Percentiles rank a stretch among this genome's conserved stretches.
phyloP scores from a whole-genome alignment of 169 alveolate genomes.

The Miamiensis avidus region DNA sequence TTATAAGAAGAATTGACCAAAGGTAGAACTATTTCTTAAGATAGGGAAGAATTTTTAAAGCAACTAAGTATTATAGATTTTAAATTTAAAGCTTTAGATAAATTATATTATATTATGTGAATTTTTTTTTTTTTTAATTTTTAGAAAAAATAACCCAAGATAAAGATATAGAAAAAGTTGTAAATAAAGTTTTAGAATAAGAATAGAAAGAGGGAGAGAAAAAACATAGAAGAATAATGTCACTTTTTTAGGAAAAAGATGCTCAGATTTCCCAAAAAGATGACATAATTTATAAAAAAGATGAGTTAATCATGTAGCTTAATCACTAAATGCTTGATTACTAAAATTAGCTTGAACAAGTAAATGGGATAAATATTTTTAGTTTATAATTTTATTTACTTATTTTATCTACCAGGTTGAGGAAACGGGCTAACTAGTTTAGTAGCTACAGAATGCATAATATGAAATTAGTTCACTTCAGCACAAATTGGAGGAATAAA shows the following conservation, averaged over 20 bases:
- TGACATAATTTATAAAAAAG: not conserved
- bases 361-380: not conserved
- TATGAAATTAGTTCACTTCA: too few relatives aligned
- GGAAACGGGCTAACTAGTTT: too few relatives aligned
- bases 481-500: too few relatives aligned
- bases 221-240: not conserved
- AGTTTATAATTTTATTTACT: too few relatives aligned
- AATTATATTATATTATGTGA: too few relatives aligned
- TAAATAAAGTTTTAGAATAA: not conserved
- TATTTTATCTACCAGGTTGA: too few relatives aligned
- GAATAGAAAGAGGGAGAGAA: not conserved
- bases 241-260: not conserved
- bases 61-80: too few relatives aligned
- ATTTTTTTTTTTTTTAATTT: too few relatives aligned
- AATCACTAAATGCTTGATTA: not conserved
- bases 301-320: not conserved
- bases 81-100: too few relatives aligned
- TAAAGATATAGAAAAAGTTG: not conserved
- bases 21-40: not conserved
- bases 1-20: too few relatives aligned
- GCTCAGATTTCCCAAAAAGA: not conserved
- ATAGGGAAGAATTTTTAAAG: not conserved
- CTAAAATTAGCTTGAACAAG: not conserved
- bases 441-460: too few relatives aligned
- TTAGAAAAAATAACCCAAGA: not conserved